Evolutionary conservation across 495 filamentous ascomycete species (phyloP), one percentile per base, ranked within the genome.

Genomic region (Chlorociboria aeruginascens): DNA sequence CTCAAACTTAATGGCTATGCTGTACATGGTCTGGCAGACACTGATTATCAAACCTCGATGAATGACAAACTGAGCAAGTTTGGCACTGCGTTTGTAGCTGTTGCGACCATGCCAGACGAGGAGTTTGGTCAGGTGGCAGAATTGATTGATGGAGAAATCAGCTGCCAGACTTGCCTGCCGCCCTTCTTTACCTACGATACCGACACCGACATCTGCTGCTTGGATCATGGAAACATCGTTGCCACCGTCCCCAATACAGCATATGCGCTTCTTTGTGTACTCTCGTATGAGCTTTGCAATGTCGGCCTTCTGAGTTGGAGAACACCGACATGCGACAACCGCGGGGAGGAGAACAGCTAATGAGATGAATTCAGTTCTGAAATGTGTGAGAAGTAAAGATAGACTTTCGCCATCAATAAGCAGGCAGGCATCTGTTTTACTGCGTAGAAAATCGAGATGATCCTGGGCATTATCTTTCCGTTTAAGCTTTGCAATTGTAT

Each of bases 201-300:
- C 93, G 48, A 99, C 88, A 35, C 93, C 93, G 1, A 99, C 88
- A 57, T 97, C 93, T 1, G 93, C 93, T 6, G 92, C 89, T 67
- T 95, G 90, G 55, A 99, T 99, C 93, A 99, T 99, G 43, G 83
- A 89, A 29, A 99, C 93, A 63, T 99, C 93, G 67, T 99, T 99
- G 43, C 92, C 92, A 35, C 92, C 92, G 55, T 99, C 92, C 37
- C 92, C 92, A 55, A 99, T 96, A 59, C 89, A 95, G 63, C 87
- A 93, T 28, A 95, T 83, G 31, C 93, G 82, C 61, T 96, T 96
- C 61, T 83, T 83, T 8, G 93, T 99, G 67, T 86, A 77, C 35
- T 85, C 76, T 44, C 90, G 89, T 65, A 99, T 99, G 34, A 99
- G 72, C 49, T 74, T 76, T 29, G 93, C 92, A 34, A 97, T 70